phyloP scores from a whole-genome alignment of 2,329 filamentous ascomycete species.

The Bisporella sp. region DNA sequence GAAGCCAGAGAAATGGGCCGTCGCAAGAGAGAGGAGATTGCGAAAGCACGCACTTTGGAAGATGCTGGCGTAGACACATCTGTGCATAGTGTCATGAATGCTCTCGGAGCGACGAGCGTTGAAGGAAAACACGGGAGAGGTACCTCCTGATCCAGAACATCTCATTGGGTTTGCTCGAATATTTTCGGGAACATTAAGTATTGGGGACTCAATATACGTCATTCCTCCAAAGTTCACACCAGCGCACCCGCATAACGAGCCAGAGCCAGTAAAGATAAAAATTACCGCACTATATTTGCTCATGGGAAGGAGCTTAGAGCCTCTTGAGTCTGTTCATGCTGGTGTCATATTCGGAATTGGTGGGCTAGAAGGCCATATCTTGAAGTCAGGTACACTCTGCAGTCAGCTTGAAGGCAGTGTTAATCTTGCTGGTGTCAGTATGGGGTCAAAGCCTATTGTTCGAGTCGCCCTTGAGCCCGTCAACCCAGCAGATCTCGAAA shows the following conservation, averaged over 20 bases:
- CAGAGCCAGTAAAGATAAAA: slow-evolving; percentile 73
- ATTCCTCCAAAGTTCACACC: slow-evolving; percentile 91
- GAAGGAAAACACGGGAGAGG: slow-evolving; percentile 44
- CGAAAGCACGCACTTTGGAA: slow-evolving; percentile 58
- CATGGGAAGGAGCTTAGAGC: slow-evolving; percentile 86
- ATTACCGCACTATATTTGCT: slow-evolving; percentile 88
- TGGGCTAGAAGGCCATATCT: slow-evolving; percentile 84
- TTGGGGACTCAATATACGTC: slow-evolving; percentile 88
- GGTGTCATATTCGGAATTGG: slow-evolving; percentile 94
- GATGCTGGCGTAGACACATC: slow-evolving; percentile 20
- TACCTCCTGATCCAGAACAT: slow-evolving; percentile 70
- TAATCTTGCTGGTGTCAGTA: slow-evolving; percentile 80
- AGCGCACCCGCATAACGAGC: slow-evolving; percentile 61
- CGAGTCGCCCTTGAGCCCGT: slow-evolving; percentile 91
- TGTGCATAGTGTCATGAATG: slow-evolving; percentile 42
- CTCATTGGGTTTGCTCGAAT: slow-evolving; percentile 91
- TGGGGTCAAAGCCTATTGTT: slow-evolving; percentile 84
- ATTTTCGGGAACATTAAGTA: slow-evolving; percentile 82
- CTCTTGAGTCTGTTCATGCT: slow-evolving; percentile 76
- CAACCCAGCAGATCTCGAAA: slow-evolving; percentile 84
- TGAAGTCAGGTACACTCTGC: slow-evolving; percentile 92
- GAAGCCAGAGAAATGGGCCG: slow-evolving; percentile 84
- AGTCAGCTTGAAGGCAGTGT: slow-evolving; percentile 79
- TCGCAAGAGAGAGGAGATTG: slow-evolving; percentile 83
- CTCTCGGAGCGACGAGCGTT: slow-evolving; percentile 53